Base-by-base conservation (phyloP, 306 rosid species). In the Heteromeles arbutifolia region DNA sequence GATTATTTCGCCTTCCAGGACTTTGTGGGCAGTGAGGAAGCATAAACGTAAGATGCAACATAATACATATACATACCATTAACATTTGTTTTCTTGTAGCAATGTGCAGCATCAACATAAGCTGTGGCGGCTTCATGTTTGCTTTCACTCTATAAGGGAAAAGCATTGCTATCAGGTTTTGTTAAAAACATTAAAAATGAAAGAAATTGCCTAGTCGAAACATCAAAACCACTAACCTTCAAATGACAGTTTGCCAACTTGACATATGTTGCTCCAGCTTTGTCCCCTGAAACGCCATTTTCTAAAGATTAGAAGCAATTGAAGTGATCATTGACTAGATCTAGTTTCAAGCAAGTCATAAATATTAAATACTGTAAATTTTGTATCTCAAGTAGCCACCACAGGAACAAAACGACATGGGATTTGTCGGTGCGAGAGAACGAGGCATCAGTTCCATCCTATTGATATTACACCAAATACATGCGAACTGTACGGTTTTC, bases 111-210 rank as follows among this genome's bases (percentile, higher is more conserved):
- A 70, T 95, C 99, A 82, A 89, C 91, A 77, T 88, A 88, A 78
- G 99, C 91, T 76, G 90, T 90, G 72, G 99, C 90, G 37, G 98
- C 98, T 84, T 95, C 99, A 69, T 95, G 99, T 81, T 92, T 90
- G 82, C 97, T 96, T 66, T 96, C 99, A 81, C 74, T 73, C 99
- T 95, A 74, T 81, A 59, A 81, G 69, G 11, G 66, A 66, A 29
- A 81, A 43, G 8, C 12, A 78, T 41, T 37, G 19, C 5, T 8
- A 28, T 53, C 77, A 26, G 13, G 7, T 21, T 11, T 19, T 32
- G 25, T 48, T 17, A 57, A 18, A 24, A 15, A 24, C n/a, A 74
- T 37, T 14, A n/a, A 41, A 45, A 71, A 29, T 39, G n/a, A 75
- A 29, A 67, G 19, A 45, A 45, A 15, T 21, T 26, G 14, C 31